These are phyloP conservation scores for Jasminum sambac DNA, from an alignment of 257 asterid species.

Conservation along the genomic window DNA sequence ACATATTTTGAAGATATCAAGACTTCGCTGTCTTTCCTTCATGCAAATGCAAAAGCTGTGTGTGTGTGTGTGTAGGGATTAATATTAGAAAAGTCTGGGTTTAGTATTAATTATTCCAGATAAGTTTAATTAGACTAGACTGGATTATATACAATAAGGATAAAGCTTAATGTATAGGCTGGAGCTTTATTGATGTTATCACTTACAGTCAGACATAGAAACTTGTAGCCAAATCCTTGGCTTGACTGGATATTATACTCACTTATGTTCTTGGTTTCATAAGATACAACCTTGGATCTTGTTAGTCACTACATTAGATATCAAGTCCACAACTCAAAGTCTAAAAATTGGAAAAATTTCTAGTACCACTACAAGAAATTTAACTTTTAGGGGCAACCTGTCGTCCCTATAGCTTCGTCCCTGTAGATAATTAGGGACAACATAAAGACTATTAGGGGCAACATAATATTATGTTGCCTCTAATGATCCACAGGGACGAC, in stretches of 20 bases:
- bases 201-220: background rate
- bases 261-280: slow-evolving; percentile 15
- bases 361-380: too few relatives aligned
- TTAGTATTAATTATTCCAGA: background rate
- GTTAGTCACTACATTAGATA: slow-evolving; percentile 6
- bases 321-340: background rate
- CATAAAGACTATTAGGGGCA: too few relatives aligned
- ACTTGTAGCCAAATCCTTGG: slow-evolving; percentile 20
- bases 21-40: slow-evolving; percentile 34
- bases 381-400: too few relatives aligned
- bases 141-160: background rate
- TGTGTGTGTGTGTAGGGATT: background rate
- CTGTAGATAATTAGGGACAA: too few relatives aligned
- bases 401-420: too few relatives aligned
- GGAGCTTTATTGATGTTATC: background rate
- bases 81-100: slow-evolving; percentile 2
- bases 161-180: background rate
- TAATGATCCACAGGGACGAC: too few relatives aligned
- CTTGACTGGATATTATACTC: slow-evolving; percentile 1
- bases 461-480: too few relatives aligned
- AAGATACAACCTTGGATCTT: slow-evolving; percentile 14
- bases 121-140: background rate
- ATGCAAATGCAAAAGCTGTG: slow-evolving; percentile 6
- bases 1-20: slow-evolving; percentile 19
- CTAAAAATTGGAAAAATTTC: background rate